Percentiles rank a stretch among this genome's conserved stretches.
Conservation (phyloP, 768 basidiomycete genomes). For the Royoungia palumana region DNA sequence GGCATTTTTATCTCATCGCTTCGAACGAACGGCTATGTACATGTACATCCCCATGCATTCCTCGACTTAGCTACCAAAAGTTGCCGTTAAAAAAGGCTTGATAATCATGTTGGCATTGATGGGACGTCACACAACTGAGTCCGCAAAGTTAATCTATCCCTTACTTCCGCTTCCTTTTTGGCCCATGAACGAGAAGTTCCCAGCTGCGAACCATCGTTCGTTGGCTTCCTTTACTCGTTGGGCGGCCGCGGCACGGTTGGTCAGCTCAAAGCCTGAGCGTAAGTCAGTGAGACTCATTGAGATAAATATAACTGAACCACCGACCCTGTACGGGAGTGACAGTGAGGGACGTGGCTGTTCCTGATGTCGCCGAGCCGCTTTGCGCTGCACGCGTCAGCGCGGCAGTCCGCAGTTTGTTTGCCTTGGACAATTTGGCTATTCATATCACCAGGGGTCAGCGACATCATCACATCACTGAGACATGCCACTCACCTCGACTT, state of each 20-base stretch:
- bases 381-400: constrained; percentile 77
- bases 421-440: constrained; percentile 92
- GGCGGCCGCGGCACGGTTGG: constrained; percentile 84
- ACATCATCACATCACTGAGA: neutral
- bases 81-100: neutral
- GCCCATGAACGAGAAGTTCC: constrained; percentile 77
- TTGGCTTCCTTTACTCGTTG: constrained; percentile 93
- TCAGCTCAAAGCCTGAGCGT: constrained; percentile 76
- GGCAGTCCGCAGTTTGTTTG: constrained; percentile 86
- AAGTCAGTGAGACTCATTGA: constrained; percentile 12
- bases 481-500: constrained; percentile 68
- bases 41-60: constrained; percentile 9
- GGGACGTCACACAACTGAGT: neutral
- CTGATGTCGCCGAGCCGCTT: constrained; percentile 52
- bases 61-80: constrained; percentile 4
- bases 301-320: constrained; percentile 12
- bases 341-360: constrained; percentile 86
- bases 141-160: constrained; percentile 15
- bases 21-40: constrained; percentile 15
- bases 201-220: constrained; percentile 91
- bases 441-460: constrained; percentile 2
- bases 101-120: neutral
- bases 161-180: constrained; percentile 39
- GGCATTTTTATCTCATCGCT: constrained; percentile 21
- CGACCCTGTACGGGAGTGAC: constrained; percentile 95